phyloP scores from a whole-genome alignment of 108 stramenopile species.

The Conticribra guillardii region DNA sequence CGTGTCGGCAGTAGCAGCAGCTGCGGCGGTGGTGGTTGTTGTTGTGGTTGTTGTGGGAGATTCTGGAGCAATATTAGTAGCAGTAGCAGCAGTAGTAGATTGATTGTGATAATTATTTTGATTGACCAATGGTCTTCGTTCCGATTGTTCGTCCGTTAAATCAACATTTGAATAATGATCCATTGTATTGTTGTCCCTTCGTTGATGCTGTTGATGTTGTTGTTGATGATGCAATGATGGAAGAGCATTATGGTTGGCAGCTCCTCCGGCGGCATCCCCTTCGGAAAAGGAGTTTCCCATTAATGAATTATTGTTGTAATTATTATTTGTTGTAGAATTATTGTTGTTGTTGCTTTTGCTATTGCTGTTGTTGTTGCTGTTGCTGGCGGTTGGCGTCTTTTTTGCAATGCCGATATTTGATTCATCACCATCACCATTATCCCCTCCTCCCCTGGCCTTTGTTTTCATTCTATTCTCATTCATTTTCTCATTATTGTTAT shows the following conservation, averaged over 20 bases:
- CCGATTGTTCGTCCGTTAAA: not conserved
- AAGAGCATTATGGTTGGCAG: conserved; percentile 3
- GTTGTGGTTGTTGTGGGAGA: conserved; percentile 11
- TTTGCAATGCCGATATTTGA: not conserved
- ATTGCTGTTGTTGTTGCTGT: conserved; percentile 6
- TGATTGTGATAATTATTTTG: too few relatives aligned
- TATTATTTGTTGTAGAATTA: not conserved
- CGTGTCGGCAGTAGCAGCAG: not conserved
- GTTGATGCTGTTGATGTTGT: too few relatives aligned
- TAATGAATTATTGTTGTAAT: not conserved
- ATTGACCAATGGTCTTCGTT: conserved; percentile 10
- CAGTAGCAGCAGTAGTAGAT: too few relatives aligned
- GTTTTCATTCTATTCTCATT: not conserved
- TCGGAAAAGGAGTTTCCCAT: conserved; percentile 19
- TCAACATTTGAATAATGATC: too few relatives aligned
- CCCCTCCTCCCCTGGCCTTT: not conserved
- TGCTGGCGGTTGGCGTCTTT: too few relatives aligned
- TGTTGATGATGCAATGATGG: not conserved
- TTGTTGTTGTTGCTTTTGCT: not conserved
- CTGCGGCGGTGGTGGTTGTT: too few relatives aligned
- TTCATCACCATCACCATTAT: not conserved
- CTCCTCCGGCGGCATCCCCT: conserved; percentile 45
- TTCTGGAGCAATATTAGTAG: conserved; percentile 1
- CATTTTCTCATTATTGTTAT: not conserved
- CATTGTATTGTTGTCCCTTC: too few relatives aligned